These are phyloP conservation scores for Stereocaulon alpinum DNA, from an alignment of 495 filamentous ascomycete genomes.

Conservation along the genomic window DNA sequence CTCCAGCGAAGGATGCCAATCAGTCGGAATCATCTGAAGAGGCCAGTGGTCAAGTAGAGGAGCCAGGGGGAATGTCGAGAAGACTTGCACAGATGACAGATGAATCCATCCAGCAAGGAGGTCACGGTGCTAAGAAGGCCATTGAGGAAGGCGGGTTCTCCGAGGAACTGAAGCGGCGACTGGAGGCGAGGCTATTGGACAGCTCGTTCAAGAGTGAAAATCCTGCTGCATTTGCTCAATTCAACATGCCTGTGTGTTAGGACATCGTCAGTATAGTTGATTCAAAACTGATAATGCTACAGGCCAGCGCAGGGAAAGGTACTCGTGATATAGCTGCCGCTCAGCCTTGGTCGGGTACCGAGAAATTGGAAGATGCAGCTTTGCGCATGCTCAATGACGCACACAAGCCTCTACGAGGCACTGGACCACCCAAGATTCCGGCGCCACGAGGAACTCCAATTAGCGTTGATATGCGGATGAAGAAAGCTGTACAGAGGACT, in stretches of 20 bases:
- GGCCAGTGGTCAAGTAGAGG: constrained; percentile 14
- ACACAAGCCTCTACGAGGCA: constrained; percentile 56
- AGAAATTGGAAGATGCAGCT: constrained; percentile 61
- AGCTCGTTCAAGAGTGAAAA: constrained; percentile 62
- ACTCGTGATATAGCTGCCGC: constrained; percentile 62
- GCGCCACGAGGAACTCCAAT: constrained; percentile 25
- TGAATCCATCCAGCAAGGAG: constrained; percentile 60
- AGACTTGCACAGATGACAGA: constrained; percentile 73
- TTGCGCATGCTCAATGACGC: constrained; percentile 83
- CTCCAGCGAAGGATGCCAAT: background rate
- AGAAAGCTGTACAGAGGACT: constrained; percentile 32
- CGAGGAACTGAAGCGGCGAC: constrained; percentile 64
- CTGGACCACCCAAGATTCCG: constrained; percentile 28
- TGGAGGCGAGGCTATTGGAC: constrained; percentile 64
- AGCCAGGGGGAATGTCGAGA: constrained; percentile 57
- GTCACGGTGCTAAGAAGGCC: constrained; percentile 59
- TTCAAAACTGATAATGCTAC: constrained; percentile 8
- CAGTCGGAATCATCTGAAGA: background rate
- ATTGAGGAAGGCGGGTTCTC: constrained; percentile 79
- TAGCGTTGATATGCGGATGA: constrained; percentile 50
- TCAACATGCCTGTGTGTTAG: constrained; percentile 46
- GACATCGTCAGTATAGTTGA: background rate
- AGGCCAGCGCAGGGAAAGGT: constrained; percentile 56
- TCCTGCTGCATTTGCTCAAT: constrained; percentile 57
- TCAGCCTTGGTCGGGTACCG: constrained; percentile 68